Evolutionary conservation across 2,329 filamentous ascomycete species (phyloP).

Genomic region (Colletotrichum melonis): DNA sequence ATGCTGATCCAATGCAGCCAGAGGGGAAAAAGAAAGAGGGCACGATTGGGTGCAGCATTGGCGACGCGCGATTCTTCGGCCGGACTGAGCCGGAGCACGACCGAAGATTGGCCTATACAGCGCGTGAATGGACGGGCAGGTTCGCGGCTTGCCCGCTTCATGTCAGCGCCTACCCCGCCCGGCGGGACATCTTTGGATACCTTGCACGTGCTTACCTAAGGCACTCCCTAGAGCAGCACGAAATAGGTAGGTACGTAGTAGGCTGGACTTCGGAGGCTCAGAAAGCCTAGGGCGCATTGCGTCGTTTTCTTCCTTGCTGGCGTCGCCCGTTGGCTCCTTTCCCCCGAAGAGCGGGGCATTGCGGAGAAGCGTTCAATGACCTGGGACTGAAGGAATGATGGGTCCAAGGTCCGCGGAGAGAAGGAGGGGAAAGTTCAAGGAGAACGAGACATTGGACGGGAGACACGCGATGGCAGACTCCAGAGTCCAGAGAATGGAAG

Average conservation of each 20-base stretch:
- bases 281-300: slow-evolving; percentile 8
- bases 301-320: slow-evolving; percentile 12
- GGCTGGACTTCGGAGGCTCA: neutral
- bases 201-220: too few relatives aligned
- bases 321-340: slow-evolving; percentile 19
- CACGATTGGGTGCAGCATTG: neutral
- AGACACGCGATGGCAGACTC: neutral
- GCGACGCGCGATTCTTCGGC: slow-evolving; percentile 14
- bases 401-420: neutral
- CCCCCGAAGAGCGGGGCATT: slow-evolving; percentile 21
- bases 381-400: slow-evolving; percentile 5
- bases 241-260: too few relatives aligned
- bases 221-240: too few relatives aligned
- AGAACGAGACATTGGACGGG: neutral
- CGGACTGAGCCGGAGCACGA: slow-evolving; percentile 23
- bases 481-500: neutral
- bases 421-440: neutral
- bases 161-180: neutral
- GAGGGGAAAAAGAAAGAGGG: neutral
- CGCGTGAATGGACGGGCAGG: neutral
- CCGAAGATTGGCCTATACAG: slow-evolving; percentile 21
- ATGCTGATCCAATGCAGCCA: neutral
- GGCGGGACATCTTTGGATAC: neutral
- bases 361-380: slow-evolving; percentile 22
- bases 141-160: slow-evolving; percentile 16